Percentiles rank a stretch among this genome's conserved stretches.
Evolutionary conservation across 345 rosid genomes (phyloP).

Genomic region (Alliaria petiolata): DNA sequence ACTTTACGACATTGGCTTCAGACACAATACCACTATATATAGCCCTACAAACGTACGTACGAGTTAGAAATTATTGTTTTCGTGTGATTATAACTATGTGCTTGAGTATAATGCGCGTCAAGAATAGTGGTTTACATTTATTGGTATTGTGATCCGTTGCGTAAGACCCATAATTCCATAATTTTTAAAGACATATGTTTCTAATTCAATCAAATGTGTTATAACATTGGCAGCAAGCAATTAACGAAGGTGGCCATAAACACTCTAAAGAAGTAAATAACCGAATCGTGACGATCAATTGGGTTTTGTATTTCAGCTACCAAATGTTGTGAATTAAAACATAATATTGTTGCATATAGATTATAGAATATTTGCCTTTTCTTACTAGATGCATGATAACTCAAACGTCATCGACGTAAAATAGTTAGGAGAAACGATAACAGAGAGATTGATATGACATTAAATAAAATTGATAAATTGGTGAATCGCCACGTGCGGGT

Average conservation of each 20-base stretch:
- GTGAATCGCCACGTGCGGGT: slow-evolving; percentile 42
- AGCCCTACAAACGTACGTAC: no score
- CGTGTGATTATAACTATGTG: not conserved
- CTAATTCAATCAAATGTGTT: no score
- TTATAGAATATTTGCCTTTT: not conserved
- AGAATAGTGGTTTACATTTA: not conserved
- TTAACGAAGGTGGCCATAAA: not conserved
- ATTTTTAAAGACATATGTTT: not conserved
- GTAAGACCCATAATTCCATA: not conserved
- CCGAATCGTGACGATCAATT: not conserved
- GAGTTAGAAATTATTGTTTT: not conserved
- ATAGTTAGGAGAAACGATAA: no score
- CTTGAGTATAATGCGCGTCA: not conserved
- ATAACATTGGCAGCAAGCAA: not conserved
- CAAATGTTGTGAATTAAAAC: not conserved
- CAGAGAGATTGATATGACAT: no score
- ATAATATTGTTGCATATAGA: not conserved
- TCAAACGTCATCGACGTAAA: not conserved
- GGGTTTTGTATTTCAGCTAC: not conserved
- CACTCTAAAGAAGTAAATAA: not conserved
- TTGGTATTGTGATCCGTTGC: not conserved
- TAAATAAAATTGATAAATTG: not conserved
- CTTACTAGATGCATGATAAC: slow-evolving; percentile 10
- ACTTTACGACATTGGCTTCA: no score
- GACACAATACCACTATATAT: no score